Evolutionary conservation across 345 rosid genomes (phyloP).

Genomic region (Hibiscus syriacus): DNA sequence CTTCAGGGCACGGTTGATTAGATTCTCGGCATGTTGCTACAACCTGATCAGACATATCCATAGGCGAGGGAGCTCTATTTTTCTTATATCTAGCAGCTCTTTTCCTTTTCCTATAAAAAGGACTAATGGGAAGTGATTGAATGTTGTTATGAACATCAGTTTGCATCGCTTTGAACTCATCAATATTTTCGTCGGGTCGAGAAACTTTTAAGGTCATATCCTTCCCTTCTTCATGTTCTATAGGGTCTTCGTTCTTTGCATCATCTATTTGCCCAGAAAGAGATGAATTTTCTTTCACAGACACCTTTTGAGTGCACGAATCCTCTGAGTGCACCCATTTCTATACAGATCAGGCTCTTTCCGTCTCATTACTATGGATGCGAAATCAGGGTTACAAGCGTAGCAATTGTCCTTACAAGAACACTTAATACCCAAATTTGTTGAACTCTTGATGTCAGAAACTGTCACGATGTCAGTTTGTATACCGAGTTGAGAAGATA

Average conservation of each 20-base stretch:
- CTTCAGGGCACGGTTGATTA: constrained; percentile 7
- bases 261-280: constrained; percentile 24
- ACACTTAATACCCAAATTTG: constrained; percentile 31
- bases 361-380: constrained; percentile 55
- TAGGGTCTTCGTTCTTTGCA: constrained; percentile 13
- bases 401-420: constrained; percentile 33
- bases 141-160: constrained; percentile 5
- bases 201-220: constrained; percentile 6
- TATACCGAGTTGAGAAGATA: constrained; percentile 27
- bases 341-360: constrained; percentile 45
- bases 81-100: too few relatives aligned
- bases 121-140: constrained; percentile 12
- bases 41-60: constrained; percentile 8
- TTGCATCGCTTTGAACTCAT: constrained; percentile 17
- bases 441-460: constrained; percentile 26
- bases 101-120: constrained; percentile 34
- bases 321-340: constrained; percentile 51
- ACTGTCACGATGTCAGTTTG: constrained; percentile 17
- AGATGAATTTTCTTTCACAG: constrained; percentile 28
- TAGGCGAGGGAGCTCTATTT: neutral
- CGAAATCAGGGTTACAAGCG: constrained; percentile 49
- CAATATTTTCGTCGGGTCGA: constrained; percentile 15
- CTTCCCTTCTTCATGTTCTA: constrained; percentile 22
- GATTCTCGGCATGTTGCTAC: constrained; percentile 13
- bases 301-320: constrained; percentile 46